Base-by-base conservation (phyloP, 805 yeast species). In the Sungouiella thailandica region DNA sequence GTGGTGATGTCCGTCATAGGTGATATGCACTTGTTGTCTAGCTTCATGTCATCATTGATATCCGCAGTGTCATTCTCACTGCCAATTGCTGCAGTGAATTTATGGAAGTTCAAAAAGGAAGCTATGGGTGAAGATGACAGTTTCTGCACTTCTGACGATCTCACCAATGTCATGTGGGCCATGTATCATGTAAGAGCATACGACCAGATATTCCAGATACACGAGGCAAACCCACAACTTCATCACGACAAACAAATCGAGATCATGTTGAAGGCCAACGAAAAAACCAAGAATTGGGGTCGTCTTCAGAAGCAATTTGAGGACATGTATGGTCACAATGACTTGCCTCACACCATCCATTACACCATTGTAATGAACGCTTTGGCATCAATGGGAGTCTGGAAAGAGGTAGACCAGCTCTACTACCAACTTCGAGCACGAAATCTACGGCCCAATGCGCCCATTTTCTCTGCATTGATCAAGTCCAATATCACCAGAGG, bases 341-440 rank as follows among this genome's bases (percentile, higher is more conserved):
- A 71, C 26, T 54, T 74, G 17, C 83, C 84, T 1, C 67, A 68
- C 30, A 56, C 66, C 19, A 48, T 52, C 18, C 85, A 82, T 44
- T 83, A 82, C 50, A 65, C 72, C 3, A 69, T 76, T 12, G 77
- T 80, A 9, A 78, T 83, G 72, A 57, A 63, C 34, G 76, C 83
- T 0, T 57, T 83, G 39, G 78, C 84, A 1, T 41, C 49, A 4
- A 51, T 61, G 22, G 80, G 75, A 7, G 76, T 73, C 43, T 55
- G 48, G 25, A 66, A 53, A 25, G 71, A 67, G 50, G 77, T 73
- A 8, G 72, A 70, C 17, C 55, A 50, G 36, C 58, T 83, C 36
- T 80, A 66, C 55, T 39, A 58, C n/a, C 71, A 74, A 46, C 46
- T 78, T 19, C 29, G 58, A 4, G 54, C 61, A 32, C 60, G 79